Evolutionary conservation across 1,284 basidiomycete genomes (phyloP).

Genomic region (Moesziomyces globuligerus): DNA sequence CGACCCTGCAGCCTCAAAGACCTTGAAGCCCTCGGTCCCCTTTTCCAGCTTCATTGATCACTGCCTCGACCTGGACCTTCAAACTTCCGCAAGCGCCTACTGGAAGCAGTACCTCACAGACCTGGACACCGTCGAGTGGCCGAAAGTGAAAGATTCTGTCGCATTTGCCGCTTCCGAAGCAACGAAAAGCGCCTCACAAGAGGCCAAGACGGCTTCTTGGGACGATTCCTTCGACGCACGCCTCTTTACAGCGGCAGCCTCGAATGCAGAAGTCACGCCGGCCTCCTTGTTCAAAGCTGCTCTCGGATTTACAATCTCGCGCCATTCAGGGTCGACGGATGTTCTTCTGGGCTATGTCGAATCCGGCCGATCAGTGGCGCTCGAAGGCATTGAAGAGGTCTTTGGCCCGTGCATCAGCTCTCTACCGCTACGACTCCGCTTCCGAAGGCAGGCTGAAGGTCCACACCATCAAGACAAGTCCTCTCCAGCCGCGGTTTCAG

Average conservation of each 20-base stretch:
- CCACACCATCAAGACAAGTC: not conserved
- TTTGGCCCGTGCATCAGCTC: slow-evolving; percentile 2
- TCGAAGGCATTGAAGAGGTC: slow-evolving; percentile 4
- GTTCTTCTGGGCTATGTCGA: slow-evolving; percentile 3
- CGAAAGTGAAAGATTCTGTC: not conserved
- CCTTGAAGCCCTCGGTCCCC: not conserved
- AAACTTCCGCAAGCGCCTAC: slow-evolving; percentile 1
- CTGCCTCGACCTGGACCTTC: slow-evolving; percentile 2
- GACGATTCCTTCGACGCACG: not conserved
- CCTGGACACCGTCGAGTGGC: not conserved
- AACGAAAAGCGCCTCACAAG: not conserved
- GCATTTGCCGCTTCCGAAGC: not conserved
- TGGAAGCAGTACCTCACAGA: not conserved
- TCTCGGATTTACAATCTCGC: slow-evolving; percentile 1
- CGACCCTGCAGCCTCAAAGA: not conserved
- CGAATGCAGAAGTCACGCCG: not conserved
- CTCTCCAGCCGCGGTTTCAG: not conserved
- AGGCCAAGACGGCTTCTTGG: too few relatives aligned
- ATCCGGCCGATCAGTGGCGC: not conserved
- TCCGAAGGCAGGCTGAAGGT: not conserved
- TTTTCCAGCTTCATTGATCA: slow-evolving; percentile 4
- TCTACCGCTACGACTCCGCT: slow-evolving; percentile 1
- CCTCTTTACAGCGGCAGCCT: not conserved
- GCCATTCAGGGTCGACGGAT: slow-evolving; percentile 1
- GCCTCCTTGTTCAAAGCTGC: slow-evolving; percentile 6